Conservation (phyloP, 2,329 filamentous ascomycete species). For the Dothideomycetes sp. region DNA sequence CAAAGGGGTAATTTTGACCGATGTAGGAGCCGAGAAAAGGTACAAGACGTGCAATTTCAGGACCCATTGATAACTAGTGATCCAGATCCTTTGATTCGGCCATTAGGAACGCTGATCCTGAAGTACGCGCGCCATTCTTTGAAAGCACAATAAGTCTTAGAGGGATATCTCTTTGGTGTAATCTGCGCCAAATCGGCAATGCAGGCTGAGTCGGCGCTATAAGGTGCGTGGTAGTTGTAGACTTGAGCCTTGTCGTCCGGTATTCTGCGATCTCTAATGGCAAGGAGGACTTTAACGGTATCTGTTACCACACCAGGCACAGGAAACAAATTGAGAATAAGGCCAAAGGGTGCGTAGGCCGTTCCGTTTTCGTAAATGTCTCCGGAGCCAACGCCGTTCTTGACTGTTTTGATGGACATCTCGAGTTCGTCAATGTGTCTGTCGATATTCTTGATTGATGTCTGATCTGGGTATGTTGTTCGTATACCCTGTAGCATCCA, state of each 20-base stretch:
- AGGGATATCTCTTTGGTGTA: conserved; percentile 18
- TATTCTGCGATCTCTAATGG: conserved; percentile 22
- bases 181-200: conserved; percentile 10
- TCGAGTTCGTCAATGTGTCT: conserved; percentile 12
- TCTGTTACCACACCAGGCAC: conserved; percentile 11
- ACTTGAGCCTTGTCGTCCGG: conserved; percentile 18
- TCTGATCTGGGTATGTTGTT: conserved; percentile 10
- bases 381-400: conserved; percentile 15
- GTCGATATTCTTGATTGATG: conserved; percentile 15
- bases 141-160: conserved; percentile 19
- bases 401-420: conserved; percentile 11
- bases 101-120: too few relatives aligned
- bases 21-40: too few relatives aligned
- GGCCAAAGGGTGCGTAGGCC: conserved; percentile 19
- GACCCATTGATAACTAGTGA: too few relatives aligned
- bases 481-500: conserved; percentile 20
- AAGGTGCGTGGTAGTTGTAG: conserved; percentile 14
- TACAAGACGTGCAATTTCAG: too few relatives aligned
- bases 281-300: conserved; percentile 18
- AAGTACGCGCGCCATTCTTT: conserved; percentile 6
- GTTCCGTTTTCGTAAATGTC: conserved; percentile 21
- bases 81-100: too few relatives aligned
- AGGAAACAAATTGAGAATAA: conserved; percentile 10
- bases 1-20: too few relatives aligned
- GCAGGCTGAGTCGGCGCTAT: conserved; percentile 10